Percentiles rank a stretch among this genome's conserved stretches.
These are phyloP conservation scores for Neonectria magnoliae DNA, from an alignment of 2,329 filamentous ascomycete genomes.

Conservation along the genomic window DNA sequence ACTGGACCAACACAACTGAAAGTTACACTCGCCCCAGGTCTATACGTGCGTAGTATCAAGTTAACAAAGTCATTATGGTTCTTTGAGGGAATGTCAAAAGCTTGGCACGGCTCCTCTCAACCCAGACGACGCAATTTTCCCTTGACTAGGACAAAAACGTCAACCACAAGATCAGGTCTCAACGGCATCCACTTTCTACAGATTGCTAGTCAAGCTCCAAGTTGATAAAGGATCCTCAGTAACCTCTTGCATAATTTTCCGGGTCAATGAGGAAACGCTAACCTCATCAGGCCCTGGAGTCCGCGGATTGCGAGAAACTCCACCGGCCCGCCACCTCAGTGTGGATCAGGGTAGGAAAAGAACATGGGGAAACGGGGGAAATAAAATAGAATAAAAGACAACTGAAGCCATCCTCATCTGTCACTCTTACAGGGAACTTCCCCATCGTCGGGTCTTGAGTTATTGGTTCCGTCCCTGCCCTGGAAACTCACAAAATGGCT, in stretches of 20 bases:
- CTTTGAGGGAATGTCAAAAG: not conserved
- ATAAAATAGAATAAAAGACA: not conserved
- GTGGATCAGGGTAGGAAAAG: not conserved
- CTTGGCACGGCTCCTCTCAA: not conserved
- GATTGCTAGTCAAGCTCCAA: not conserved
- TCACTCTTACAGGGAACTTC: not conserved
- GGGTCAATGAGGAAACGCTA: not conserved
- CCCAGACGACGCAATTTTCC: too few species aligned
- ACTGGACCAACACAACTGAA: too few species aligned
- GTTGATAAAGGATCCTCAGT: not conserved
- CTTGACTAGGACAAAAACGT: not conserved
- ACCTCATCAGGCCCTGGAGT: constrained; percentile 5
- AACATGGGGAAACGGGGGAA: not conserved
- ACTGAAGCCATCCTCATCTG: not conserved
- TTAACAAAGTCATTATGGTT: not conserved
- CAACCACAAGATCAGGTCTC: not conserved
- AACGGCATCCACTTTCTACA: not conserved
- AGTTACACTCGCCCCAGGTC: not conserved
- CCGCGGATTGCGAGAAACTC: constrained; percentile 10
- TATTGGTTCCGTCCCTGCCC: not conserved
- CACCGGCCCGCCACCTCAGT: not conserved
- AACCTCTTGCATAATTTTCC: constrained; percentile 2
- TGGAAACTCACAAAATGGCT: constrained; percentile 27
- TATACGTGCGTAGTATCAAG: not conserved
- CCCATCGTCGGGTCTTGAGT: not conserved